Percentiles rank a stretch among this genome's conserved stretches.
Evolutionary conservation across 495 filamentous ascomycete species (phyloP).

Genomic region (Amphirosellinia nigrospora): DNA sequence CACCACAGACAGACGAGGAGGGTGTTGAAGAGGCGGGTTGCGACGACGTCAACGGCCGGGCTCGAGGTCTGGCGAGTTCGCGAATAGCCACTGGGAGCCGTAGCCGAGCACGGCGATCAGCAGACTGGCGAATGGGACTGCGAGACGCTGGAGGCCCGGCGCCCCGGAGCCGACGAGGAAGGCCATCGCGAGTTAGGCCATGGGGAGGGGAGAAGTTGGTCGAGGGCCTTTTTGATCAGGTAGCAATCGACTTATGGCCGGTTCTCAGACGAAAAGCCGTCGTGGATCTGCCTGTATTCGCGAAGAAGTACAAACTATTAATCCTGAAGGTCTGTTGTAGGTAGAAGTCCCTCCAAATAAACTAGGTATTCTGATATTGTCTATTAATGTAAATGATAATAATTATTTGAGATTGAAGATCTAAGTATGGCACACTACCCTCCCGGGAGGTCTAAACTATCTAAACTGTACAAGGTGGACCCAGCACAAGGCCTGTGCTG

Average conservation of each 20-base stretch:
- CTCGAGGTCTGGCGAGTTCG: constrained; percentile 61
- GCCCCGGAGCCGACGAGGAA: constrained; percentile 38
- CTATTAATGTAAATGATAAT: too few relatives aligned
- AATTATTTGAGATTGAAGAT: too few relatives aligned
- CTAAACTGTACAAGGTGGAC: too few relatives aligned
- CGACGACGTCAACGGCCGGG: constrained; percentile 67
- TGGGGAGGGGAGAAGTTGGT: neutral
- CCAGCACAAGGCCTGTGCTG: too few relatives aligned
- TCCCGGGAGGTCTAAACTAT: too few relatives aligned
- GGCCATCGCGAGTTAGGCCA: constrained; percentile 36
- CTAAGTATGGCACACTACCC: too few relatives aligned
- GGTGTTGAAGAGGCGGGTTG: constrained; percentile 75
- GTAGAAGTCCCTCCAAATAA: too few relatives aligned
- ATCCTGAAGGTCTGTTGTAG: too few relatives aligned
- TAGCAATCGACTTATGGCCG: neutral
- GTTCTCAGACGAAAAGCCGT: neutral
- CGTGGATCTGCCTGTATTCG: neutral
- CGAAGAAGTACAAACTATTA: too few relatives aligned
- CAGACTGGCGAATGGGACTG: constrained; percentile 68
- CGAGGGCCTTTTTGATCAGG: neutral
- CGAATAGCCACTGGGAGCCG: constrained; percentile 81
- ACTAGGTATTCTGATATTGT: too few relatives aligned
- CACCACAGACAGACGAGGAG: constrained; percentile 76
- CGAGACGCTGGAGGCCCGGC: constrained; percentile 53
- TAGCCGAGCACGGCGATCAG: constrained; percentile 84